Evolutionary conservation across 2,329 filamentous ascomycete genomes (phyloP).

Genomic region (Aspergillus sp.): DNA sequence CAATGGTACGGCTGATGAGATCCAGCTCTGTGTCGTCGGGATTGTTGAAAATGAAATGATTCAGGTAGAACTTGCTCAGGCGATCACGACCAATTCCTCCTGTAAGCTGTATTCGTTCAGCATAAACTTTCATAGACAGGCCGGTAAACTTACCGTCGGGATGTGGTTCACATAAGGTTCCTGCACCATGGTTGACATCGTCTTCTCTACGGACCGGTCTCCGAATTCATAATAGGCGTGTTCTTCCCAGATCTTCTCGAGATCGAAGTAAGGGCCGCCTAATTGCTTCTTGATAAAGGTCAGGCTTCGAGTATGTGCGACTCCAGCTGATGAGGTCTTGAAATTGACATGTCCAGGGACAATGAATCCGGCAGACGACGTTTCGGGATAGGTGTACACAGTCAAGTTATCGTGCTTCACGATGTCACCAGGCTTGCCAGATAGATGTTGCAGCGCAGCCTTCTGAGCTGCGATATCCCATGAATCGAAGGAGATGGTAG

Average conservation of each 20-base stretch:
- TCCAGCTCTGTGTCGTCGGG: constrained; percentile 60
- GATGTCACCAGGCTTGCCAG: not conserved
- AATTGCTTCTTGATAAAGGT: constrained; percentile 58
- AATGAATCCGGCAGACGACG: constrained; percentile 39
- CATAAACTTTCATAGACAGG: not conserved
- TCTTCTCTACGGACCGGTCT: constrained; percentile 61
- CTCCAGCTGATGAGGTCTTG: constrained; percentile 48
- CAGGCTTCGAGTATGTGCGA: constrained; percentile 61
- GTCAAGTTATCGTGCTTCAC: not conserved
- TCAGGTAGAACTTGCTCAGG: constrained; percentile 61
- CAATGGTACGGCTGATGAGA: constrained; percentile 64
- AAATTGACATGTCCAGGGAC: constrained; percentile 48
- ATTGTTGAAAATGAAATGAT: constrained; percentile 71
- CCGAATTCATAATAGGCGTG: constrained; percentile 67
- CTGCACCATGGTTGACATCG: constrained; percentile 75
- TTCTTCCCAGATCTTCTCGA: constrained; percentile 73
- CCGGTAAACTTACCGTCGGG: constrained; percentile 49
- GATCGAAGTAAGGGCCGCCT: constrained; percentile 62
- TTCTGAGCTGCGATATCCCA: constrained; percentile 7
- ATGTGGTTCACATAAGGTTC: constrained; percentile 75
- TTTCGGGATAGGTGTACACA: constrained; percentile 42
- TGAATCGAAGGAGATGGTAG: constrained; percentile 13
- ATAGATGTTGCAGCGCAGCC: constrained; percentile 14
- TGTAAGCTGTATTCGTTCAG: constrained; percentile 39
- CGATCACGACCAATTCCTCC: constrained; percentile 61